Conservation (phyloP, 2,329 filamentous ascomycete genomes). For the Colletotrichum sp. region DNA sequence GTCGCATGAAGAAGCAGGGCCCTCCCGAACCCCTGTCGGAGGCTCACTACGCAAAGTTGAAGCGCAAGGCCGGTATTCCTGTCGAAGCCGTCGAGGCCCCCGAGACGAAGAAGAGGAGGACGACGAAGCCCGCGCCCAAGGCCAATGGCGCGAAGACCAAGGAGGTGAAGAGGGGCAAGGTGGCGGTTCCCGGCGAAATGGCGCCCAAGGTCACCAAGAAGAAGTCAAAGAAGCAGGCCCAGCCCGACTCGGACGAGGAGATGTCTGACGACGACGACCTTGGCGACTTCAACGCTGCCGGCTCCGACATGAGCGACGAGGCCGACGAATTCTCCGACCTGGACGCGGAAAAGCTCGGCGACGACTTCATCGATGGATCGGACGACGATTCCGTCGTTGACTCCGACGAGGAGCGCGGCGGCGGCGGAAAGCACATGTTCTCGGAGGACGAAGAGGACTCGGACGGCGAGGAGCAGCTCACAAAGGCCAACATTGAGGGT, state of each 20-base stretch:
- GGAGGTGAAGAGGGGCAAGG: constrained; percentile 36
- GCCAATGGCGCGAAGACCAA: constrained; percentile 38
- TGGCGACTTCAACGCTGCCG: constrained; percentile 41
- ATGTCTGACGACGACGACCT: constrained; percentile 31
- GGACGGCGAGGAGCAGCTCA: constrained; percentile 88
- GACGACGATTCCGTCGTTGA: constrained; percentile 70
- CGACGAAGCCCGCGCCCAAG: constrained; percentile 38
- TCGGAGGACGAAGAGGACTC: constrained; percentile 93
- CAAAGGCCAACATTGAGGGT: constrained; percentile 94
- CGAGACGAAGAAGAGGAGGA: constrained; percentile 67
- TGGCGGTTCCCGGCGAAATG: constrained; percentile 25
- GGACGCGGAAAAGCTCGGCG: constrained; percentile 48
- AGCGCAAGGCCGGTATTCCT: constrained; percentile 81
- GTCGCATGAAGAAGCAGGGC: constrained; percentile 96
- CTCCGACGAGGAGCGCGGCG: constrained; percentile 68
- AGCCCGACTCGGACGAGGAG: constrained; percentile 16
- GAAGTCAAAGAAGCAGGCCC: constrained; percentile 34
- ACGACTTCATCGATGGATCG: constrained; percentile 63
- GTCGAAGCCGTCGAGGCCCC: constrained; percentile 62
- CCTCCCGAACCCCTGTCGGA: constrained; percentile 84
- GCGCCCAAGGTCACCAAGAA: constrained; percentile 24
- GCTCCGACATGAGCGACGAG: constrained; percentile 47
- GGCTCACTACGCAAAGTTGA: constrained; percentile 75
- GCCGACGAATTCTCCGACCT: constrained; percentile 46
- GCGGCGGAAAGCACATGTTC: constrained; percentile 74